Conservation (phyloP, 352 stramenopile species). For the Pythium monospermum region DNA sequence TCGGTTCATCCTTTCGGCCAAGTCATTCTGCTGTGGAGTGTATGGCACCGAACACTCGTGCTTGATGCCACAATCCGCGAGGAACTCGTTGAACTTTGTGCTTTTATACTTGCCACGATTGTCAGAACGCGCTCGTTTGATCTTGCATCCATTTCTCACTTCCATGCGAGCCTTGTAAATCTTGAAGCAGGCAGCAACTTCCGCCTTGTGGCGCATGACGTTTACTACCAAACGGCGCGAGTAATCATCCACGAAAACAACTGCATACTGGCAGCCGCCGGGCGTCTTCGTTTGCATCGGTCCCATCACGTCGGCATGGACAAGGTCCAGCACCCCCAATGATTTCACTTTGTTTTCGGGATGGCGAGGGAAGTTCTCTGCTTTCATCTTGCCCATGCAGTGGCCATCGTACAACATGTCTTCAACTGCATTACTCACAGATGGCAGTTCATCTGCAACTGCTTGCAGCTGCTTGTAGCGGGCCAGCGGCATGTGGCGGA, state of each 20-base stretch:
- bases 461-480: not conserved
- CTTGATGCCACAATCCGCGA: not conserved
- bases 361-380: not conserved
- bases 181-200: conserved; percentile 12
- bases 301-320: conserved; percentile 18
- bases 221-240: not conserved
- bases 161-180: conserved; percentile 12
- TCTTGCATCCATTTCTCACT: not conserved
- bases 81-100: conserved; percentile 1
- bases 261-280: not conserved
- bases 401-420: conserved; percentile 5
- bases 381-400: conserved; percentile 8
- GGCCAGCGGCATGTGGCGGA: conserved; percentile 2
- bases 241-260: conserved; percentile 19
- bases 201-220: conserved; percentile 9
- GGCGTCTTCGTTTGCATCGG: not conserved
- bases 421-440: not conserved
- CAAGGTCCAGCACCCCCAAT: conserved; percentile 5
- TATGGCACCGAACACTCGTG: conserved; percentile 1
- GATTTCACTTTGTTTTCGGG: conserved; percentile 2
- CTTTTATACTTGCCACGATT: conserved; percentile 4
- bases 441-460: not conserved
- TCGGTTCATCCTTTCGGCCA: conserved; percentile 7
- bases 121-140: conserved; percentile 1
- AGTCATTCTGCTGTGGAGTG: conserved; percentile 2